Base-by-base conservation (phyloP, 1,284 basidiomycete species). In the Tylopilus sp. region DNA sequence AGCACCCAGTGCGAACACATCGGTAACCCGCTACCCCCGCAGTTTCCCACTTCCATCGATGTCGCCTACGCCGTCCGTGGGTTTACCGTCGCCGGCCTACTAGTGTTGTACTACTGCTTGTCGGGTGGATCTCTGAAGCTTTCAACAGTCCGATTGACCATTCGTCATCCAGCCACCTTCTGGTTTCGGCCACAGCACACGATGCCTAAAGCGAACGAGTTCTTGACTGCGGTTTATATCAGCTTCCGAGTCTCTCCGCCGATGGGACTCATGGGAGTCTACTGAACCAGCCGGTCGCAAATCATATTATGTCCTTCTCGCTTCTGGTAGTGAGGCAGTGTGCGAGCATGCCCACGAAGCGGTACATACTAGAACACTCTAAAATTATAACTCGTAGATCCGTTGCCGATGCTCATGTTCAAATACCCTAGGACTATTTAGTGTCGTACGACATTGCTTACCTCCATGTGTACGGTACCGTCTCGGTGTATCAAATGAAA, bases 231-330 rank as follows among this genome's bases (percentile, higher is more conserved):
- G 40, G 39, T 25, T 24, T 31, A 36, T 19, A n/a, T 25, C 26
- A 33, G 29, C 36, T 39, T 43, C 45, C 48, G 42, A 22, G 25
- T 50, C 52, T 56, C 58, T 64, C 63, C 59, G 56, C 61, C 48
- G 59, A 58, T 51, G 26, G 25, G 40, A 26, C 25, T 19, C 14
- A 44, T 20, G 29, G 39, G 40, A 42, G n/a, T 13, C 35, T 15
- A 35, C 29, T 26, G 15, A 6, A n/a, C 22, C 37, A 32, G 32
- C 39, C 44, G n/a, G 20, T 36, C 24, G 24, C 39, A 40, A 44
- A 32, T 51, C 53, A 42, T 43, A 46, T 33, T 17, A 29, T 28
- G 10, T 33, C 25, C 15, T 35, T 36, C 44, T 53, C 48, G 47
- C 43, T 53, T 48, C 43, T 47, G 36, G 25, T 37, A 24, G 32